Conservation (phyloP, 140 eudicot genomes). For the Erigeron philadelphicus region DNA sequence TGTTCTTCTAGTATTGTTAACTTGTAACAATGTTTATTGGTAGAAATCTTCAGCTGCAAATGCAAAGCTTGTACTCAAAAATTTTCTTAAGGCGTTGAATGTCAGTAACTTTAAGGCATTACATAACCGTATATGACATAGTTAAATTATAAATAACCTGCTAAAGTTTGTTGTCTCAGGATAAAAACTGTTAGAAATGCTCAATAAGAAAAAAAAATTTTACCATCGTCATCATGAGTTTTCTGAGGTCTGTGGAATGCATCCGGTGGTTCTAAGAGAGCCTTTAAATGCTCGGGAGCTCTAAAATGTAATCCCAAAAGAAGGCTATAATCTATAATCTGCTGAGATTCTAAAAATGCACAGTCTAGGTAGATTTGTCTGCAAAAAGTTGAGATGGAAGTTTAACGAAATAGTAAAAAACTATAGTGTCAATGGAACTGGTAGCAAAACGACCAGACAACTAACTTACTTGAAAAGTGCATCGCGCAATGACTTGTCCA, state of each 20-base stretch:
- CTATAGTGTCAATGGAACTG: not conserved
- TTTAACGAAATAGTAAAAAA: not conserved
- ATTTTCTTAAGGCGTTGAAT: not conserved
- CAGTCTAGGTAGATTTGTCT: constrained; percentile 67
- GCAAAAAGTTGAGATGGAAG: constrained; percentile 12
- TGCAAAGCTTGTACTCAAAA: not conserved
- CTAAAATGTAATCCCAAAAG: constrained; percentile 87
- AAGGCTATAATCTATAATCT: constrained; percentile 64
- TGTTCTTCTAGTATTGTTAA: not conserved
- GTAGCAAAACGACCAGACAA: not conserved
- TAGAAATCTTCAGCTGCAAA: not conserved
- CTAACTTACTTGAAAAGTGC: constrained; percentile 66
- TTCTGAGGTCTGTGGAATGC: constrained; percentile 21
- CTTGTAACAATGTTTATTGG: not conserved
- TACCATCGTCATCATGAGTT: constrained; percentile 43
- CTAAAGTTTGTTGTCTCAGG: not conserved
- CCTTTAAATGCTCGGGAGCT: constrained; percentile 84
- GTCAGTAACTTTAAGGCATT: not conserved
- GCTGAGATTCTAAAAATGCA: constrained; percentile 48
- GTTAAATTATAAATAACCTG: too few relatives aligned
- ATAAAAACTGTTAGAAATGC: not conserved
- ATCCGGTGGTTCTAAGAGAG: constrained; percentile 57
- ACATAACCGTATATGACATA: not conserved
- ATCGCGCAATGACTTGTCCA: constrained; percentile 79
- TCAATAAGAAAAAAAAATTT: not conserved